Evolutionary conservation across 306 rosid species (phyloP).

Genomic region (Casuarina equisetifolia): DNA sequence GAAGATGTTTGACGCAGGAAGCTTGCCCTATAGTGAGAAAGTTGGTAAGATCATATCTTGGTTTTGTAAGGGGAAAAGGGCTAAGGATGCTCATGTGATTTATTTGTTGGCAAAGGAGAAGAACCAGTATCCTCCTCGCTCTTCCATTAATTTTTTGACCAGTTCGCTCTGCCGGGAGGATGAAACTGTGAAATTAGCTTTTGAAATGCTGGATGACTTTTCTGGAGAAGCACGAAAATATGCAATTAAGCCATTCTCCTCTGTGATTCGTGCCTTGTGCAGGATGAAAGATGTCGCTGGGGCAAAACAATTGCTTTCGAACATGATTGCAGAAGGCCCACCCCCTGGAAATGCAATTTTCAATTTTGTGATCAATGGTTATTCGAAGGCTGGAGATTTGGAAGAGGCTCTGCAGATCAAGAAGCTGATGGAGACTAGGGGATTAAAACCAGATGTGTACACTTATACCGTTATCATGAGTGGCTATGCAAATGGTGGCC

Average conservation of each 20-base stretch:
- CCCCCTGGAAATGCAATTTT: conserved; percentile 83
- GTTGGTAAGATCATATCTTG: conserved; percentile 59
- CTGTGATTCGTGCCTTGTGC: conserved; percentile 63
- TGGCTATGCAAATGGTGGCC: conserved; percentile 71
- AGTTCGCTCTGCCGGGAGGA: conserved; percentile 47
- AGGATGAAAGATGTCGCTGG: conserved; percentile 52
- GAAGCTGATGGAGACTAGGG: conserved; percentile 71
- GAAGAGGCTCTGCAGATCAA: conserved; percentile 57
- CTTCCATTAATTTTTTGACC: conserved; percentile 40
- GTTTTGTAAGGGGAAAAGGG: conserved; percentile 65
- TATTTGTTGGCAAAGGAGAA: conserved; percentile 54
- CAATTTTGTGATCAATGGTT: conserved; percentile 60
- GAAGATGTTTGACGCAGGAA: conserved; percentile 59
- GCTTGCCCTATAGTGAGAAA: conserved; percentile 52
- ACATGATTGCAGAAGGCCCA: conserved; percentile 71
- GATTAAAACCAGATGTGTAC: conserved; percentile 79
- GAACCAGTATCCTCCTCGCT: conserved; percentile 32
- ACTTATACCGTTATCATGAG: conserved; percentile 69
- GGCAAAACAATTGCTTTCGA: conserved; percentile 59
- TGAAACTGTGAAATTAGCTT: conserved; percentile 56
- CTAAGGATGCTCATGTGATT: conserved; percentile 51
- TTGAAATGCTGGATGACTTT: conserved; percentile 52
- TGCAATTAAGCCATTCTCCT: conserved; percentile 58
- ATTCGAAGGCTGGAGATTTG: conserved; percentile 58
- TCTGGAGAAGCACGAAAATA: conserved; percentile 40